A percentile compares a stretch with the other conserved stretches of the same genome.
phyloP scores from a whole-genome alignment of 2,329 filamentous ascomycete species.

The Ophiognomonia clavigignenti-juglandacearum region DNA sequence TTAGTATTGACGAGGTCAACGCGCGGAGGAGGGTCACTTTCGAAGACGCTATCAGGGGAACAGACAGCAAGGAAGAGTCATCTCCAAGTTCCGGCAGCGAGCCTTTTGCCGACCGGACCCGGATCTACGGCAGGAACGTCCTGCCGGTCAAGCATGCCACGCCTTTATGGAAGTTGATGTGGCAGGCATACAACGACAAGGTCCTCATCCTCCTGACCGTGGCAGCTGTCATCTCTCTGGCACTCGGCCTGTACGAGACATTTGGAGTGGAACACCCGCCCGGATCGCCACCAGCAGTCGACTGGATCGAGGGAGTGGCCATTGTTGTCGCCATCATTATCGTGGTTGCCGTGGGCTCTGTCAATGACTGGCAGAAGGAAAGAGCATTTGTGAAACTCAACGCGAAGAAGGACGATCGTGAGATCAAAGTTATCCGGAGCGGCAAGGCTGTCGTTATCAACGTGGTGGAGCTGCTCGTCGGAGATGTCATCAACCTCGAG shows the following conservation, averaged over 20 bases:
- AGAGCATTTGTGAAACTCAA: constrained; percentile 56
- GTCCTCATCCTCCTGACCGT: constrained; percentile 66
- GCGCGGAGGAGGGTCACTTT: constrained; percentile 66
- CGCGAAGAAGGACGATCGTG: constrained; percentile 53
- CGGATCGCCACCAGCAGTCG: constrained; percentile 38
- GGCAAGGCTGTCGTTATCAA: constrained; percentile 57
- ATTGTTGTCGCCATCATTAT: constrained; percentile 58
- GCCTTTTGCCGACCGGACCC: constrained; percentile 46
- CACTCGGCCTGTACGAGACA: constrained; percentile 65
- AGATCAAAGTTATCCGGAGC: constrained; percentile 60
- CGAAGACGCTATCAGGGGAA: constrained; percentile 54
- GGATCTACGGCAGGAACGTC: constrained; percentile 55
- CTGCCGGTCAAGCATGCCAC: constrained; percentile 57
- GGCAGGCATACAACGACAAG: constrained; percentile 70
- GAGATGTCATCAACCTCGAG: constrained; percentile 63
- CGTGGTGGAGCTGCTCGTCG: constrained; percentile 59
- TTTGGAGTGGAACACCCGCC: constrained; percentile 40
- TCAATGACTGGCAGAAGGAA: constrained; percentile 61
- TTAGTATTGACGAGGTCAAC: constrained; percentile 69
- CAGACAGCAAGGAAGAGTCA: constrained; percentile 32
- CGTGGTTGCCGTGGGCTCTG: constrained; percentile 54
- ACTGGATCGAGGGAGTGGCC: constrained; percentile 61
- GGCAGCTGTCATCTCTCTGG: constrained; percentile 64
- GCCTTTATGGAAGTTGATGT: constrained; percentile 54
- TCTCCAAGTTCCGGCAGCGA: constrained; percentile 10